Base-by-base conservation (phyloP, 2,329 filamentous ascomycete genomes). In the Annulohypoxylon truncatum region DNA sequence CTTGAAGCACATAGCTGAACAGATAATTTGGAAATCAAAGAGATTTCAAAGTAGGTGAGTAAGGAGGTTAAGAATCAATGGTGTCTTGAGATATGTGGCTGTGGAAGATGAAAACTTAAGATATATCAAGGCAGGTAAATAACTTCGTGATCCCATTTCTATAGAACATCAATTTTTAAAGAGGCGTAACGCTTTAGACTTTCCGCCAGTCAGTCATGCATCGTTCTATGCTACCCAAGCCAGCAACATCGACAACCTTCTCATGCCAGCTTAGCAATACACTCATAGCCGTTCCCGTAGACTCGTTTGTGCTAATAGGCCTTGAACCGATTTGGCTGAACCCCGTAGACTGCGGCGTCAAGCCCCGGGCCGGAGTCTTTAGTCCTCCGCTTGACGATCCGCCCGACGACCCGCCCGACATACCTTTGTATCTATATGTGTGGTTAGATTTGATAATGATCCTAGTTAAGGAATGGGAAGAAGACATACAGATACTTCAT, bases 251-350 rank as follows among this genome's bases (percentile, higher is more conserved):
- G 3, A 98, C 93, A 68, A 97, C 87, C 87, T 97, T 99, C 84
- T 99, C 96, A 78, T 99, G 96, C 96, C 96, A 99, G 81, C 94
- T 97, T 72, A 99, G 83, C 77, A 99, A 80, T 54, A 99, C 96
- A 77, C 96, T 98, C 96, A 98, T 98, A 57, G 91, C 92, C 61
- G 94, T 90, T 33, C 93, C 92, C 67, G 93, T 90, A 48, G 92
- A 91, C 76, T 90, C 88, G 76, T 83, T 87, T 35, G 82, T 77
- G 7, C 75, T 82, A 24, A 82, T 84, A 6, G 87, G 84, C 57
- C 88, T 80, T 10, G 79, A 79, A 15, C 83, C 83, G 42, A 95
- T 87, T 81, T 97, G 95, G 75, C 92, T 94, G 82, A 97, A 97
- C 6, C 94, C 94, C 4, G 94, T 96, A 61, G 87, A 85, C 80